Conservation (phyloP, 2,329 filamentous ascomycete species). For the Aureobasidium zeae region DNA sequence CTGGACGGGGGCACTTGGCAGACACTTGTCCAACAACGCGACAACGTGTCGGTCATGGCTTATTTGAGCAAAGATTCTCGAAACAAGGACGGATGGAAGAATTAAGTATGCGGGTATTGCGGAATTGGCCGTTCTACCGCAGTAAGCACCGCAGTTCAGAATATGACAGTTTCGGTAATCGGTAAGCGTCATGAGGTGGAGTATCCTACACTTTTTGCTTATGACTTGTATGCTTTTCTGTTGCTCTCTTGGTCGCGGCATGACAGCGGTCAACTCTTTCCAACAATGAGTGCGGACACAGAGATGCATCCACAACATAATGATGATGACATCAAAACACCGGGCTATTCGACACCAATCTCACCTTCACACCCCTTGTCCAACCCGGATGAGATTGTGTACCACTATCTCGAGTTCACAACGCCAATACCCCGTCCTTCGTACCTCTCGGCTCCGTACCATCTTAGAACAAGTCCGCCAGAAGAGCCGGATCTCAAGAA, state of each 20-base stretch:
- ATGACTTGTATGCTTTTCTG: background rate
- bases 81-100: no score
- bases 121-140: slow-evolving; percentile 7
- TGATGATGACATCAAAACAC: slow-evolving; percentile 23
- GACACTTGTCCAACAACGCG: no score
- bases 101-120: no score
- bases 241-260: background rate
- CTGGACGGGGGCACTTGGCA: slow-evolving; percentile 2
- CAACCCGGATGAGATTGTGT: slow-evolving; percentile 34
- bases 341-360: background rate
- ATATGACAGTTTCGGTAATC: slow-evolving; percentile 6
- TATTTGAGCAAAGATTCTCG: no score
- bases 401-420: slow-evolving; percentile 54
- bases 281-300: slow-evolving; percentile 8
- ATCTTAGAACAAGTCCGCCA: slow-evolving; percentile 35
- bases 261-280: background rate
- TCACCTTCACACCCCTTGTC: slow-evolving; percentile 5
- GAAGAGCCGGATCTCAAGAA: slow-evolving; percentile 54
- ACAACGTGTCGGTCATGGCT: no score
- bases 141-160: background rate
- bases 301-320: slow-evolving; percentile 15
- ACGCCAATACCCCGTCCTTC: slow-evolving; percentile 46
- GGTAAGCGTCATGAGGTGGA: slow-evolving; percentile 7
- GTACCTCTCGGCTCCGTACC: slow-evolving; percentile 27
- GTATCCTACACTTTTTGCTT: background rate